Evolutionary conservation across 2,329 filamentous ascomycete genomes (phyloP).

Genomic region (Pseudogymnoascus verrucosus): DNA sequence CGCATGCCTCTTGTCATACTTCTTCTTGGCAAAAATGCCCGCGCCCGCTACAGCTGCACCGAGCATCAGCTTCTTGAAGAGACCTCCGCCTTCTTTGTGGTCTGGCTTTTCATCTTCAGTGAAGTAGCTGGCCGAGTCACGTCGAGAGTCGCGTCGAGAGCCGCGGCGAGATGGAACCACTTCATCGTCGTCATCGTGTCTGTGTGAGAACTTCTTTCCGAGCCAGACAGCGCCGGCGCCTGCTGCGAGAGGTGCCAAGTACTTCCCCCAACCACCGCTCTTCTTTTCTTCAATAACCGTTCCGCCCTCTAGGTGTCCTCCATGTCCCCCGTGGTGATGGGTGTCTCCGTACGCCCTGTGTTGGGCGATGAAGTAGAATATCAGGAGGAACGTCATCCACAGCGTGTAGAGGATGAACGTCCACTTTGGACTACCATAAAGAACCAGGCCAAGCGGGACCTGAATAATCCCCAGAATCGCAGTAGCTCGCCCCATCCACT

Average conservation of each 20-base stretch:
- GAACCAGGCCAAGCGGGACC: constrained; percentile 77
- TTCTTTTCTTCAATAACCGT: constrained; percentile 41
- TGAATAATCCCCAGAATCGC: constrained; percentile 79
- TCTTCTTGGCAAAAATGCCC: constrained; percentile 51
- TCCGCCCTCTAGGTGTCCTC: constrained; percentile 25
- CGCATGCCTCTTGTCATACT: constrained; percentile 45
- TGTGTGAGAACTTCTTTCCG: constrained; percentile 25
- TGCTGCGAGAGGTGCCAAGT: constrained; percentile 44
- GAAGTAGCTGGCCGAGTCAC: constrained; percentile 48
- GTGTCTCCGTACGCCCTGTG: constrained; percentile 36
- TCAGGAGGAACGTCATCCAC: constrained; percentile 63
- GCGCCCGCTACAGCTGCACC: constrained; percentile 55
- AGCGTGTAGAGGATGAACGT: constrained; percentile 82
- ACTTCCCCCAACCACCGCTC: constrained; percentile 31
- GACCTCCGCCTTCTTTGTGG: constrained; percentile 40
- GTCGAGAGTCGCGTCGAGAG: constrained; percentile 39
- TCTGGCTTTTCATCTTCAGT: constrained; percentile 54
- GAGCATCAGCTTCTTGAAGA: constrained; percentile 53
- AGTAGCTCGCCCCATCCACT: constrained; percentile 74
- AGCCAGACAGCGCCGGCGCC: constrained; percentile 50
- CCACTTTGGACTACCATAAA: constrained; percentile 82
- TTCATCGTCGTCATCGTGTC: constrained; percentile 33
- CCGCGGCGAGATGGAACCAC: no score
- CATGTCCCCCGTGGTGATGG: constrained; percentile 18
- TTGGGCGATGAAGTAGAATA: constrained; percentile 68